phyloP scores from a whole-genome alignment of 495 filamentous ascomycete genomes.

The Penicillium goetzii region DNA sequence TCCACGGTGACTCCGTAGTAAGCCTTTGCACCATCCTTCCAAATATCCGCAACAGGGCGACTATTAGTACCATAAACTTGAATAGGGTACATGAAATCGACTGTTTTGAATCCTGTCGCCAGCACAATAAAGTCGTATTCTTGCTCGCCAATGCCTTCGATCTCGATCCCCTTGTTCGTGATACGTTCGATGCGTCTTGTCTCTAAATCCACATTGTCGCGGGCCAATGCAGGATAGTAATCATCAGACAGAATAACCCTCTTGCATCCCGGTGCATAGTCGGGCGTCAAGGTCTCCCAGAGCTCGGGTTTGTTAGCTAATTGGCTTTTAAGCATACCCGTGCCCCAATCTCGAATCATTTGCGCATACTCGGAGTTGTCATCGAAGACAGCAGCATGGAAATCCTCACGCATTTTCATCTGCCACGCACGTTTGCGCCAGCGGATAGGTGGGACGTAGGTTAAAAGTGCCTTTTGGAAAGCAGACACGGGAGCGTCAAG shows the following conservation, averaged over 20 bases:
- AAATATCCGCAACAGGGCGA: constrained; percentile 49
- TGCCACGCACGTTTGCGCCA: constrained; percentile 49
- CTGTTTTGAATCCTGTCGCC: constrained; percentile 59
- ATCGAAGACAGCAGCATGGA: constrained; percentile 45
- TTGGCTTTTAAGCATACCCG: constrained; percentile 36
- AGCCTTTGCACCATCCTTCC: constrained; percentile 50
- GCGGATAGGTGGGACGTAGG: constrained; percentile 50
- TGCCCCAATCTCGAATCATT: constrained; percentile 34
- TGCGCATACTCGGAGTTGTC: constrained; percentile 37
- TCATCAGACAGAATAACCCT: constrained; percentile 59
- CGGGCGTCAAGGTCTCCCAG: constrained; percentile 53
- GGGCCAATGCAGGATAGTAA: constrained; percentile 53
- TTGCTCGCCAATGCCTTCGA: constrained; percentile 39
- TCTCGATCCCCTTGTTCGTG: constrained; percentile 47
- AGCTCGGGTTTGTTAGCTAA: constrained; percentile 48
- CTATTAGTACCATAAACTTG: constrained; percentile 50
- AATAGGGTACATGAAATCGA: constrained; percentile 60
- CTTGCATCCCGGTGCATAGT: constrained; percentile 59
- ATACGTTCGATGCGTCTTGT: constrained; percentile 49
- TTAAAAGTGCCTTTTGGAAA: constrained; percentile 39
- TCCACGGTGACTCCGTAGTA: constrained; percentile 53
- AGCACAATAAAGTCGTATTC: constrained; percentile 58
- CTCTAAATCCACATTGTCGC: constrained; percentile 52
- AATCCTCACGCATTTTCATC: constrained; percentile 54
- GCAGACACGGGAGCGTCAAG: constrained; percentile 45